These are phyloP conservation scores for Aspergillus biplanus DNA, from an alignment of 495 filamentous ascomycete genomes.

Conservation along the genomic window DNA sequence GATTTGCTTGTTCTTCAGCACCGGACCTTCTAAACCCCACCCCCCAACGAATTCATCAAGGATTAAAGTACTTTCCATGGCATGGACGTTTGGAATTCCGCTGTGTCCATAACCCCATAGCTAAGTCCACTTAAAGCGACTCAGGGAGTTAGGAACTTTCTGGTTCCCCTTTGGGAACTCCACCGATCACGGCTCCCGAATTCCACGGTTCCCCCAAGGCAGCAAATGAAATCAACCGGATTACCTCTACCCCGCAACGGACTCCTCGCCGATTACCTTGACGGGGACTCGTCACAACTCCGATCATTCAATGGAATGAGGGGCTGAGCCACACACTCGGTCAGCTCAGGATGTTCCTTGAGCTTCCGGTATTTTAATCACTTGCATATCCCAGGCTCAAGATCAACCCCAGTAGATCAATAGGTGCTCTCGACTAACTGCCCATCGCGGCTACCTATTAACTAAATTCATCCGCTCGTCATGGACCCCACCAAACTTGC, in stretches of 20 bases:
- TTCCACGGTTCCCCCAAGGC: background rate
- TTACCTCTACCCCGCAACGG: constrained; percentile 30
- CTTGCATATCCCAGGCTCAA: background rate
- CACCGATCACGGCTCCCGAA: background rate
- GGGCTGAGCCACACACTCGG: constrained; percentile 37
- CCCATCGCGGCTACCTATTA: background rate
- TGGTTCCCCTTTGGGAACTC: background rate
- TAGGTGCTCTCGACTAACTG: background rate
- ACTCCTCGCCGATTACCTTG: constrained; percentile 24
- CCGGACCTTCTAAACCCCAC: no score
- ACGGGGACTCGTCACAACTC: constrained; percentile 33
- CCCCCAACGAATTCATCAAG: no score
- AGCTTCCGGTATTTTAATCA: constrained; percentile 2
- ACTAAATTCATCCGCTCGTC: background rate
- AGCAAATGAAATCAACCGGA: background rate
- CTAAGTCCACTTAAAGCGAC: no score
- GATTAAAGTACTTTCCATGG: no score
- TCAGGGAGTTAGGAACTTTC: background rate
- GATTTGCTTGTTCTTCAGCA: no score
- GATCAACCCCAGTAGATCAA: background rate
- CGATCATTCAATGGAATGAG: constrained; percentile 33
- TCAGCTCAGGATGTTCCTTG: constrained; percentile 7
- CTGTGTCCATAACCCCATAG: no score
- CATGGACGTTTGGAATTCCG: no score
- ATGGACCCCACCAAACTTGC: constrained; percentile 36